Percentiles rank a stretch among this genome's conserved stretches.
Evolutionary conservation across 2,329 filamentous ascomycete species (phyloP).

Genomic region (Reticulascus tulasneorum): DNA sequence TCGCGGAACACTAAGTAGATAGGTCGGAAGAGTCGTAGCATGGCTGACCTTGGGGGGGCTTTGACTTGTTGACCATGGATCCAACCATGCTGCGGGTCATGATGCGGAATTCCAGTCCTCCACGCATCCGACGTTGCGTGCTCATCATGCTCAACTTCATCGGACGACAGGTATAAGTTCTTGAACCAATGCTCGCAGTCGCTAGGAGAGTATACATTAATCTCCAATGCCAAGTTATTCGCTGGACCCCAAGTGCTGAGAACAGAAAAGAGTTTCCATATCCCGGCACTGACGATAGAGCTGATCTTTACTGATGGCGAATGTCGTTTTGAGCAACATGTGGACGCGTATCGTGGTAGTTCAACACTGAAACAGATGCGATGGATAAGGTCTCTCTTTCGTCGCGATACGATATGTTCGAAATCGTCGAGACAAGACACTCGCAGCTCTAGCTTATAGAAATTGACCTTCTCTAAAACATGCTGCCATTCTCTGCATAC

Average conservation of each 20-base stretch:
- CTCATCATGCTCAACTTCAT: constrained; percentile 21
- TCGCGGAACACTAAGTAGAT: constrained; percentile 9
- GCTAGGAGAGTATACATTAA: constrained; percentile 28
- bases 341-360: constrained; percentile 20
- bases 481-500: constrained; percentile 31
- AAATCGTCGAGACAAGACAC: constrained; percentile 21
- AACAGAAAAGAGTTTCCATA: constrained; percentile 24
- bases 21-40: constrained; percentile 21
- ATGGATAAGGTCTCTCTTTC: constrained; percentile 20
- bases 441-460: constrained; percentile 20
- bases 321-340: constrained; percentile 11
- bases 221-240: constrained; percentile 24
- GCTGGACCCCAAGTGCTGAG: constrained; percentile 24
- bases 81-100: constrained; percentile 29
- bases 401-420: constrained; percentile 14
- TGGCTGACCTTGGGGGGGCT: constrained; percentile 18
- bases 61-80: constrained; percentile 19
- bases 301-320: neutral
- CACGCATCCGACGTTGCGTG: constrained; percentile 1
- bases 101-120: no score
- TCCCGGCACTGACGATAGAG: constrained; percentile 15
- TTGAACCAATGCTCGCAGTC: constrained; percentile 31
- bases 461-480: constrained; percentile 24
- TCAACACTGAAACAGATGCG: constrained; percentile 26
- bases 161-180: constrained; percentile 18